Evolutionary conservation across 1,284 basidiomycete species (phyloP).

Genomic region (Farysia itapuensis): DNA sequence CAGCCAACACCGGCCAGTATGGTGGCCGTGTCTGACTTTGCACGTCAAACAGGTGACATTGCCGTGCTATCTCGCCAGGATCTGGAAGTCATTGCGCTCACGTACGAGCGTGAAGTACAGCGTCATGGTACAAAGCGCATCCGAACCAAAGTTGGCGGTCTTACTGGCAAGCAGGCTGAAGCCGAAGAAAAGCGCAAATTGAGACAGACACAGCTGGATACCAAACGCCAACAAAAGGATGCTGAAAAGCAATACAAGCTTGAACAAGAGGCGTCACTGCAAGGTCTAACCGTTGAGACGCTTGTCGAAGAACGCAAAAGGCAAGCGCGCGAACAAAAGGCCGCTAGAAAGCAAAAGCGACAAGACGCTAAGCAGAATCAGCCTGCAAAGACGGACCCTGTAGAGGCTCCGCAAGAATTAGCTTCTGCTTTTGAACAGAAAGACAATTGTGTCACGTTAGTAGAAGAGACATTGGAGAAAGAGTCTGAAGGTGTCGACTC

Average conservation of each 20-base stretch:
- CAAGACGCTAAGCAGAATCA: neutral
- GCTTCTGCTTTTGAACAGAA: neutral
- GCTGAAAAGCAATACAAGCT: slow-evolving; percentile 26
- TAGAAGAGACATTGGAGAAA: slow-evolving; percentile 63
- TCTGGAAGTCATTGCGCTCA: slow-evolving; percentile 85
- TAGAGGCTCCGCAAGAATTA: neutral
- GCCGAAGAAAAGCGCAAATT: slow-evolving; percentile 6
- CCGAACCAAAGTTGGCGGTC: slow-evolving; percentile 61
- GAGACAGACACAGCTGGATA: neutral
- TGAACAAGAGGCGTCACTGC: slow-evolving; percentile 15
- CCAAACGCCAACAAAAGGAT: slow-evolving; percentile 32
- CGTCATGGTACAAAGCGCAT: slow-evolving; percentile 64
- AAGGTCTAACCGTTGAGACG: slow-evolving; percentile 18
- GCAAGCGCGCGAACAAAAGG: slow-evolving; percentile 27
- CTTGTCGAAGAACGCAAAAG: slow-evolving; percentile 21
- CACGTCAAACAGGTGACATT: slow-evolving; percentile 96
- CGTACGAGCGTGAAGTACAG: slow-evolving; percentile 73
- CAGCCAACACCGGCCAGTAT: slow-evolving; percentile 52
- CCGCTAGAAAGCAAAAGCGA: slow-evolving; percentile 23
- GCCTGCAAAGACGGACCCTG: neutral
- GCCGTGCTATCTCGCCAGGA: slow-evolving; percentile 88
- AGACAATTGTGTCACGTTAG: too few relatives aligned
- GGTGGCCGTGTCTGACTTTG: slow-evolving; percentile 76
- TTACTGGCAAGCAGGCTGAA: slow-evolving; percentile 10
- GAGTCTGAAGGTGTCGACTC: slow-evolving; percentile 69